These are phyloP conservation scores for Pythium folliculosum DNA, from an alignment of 352 stramenopile genomes.

Conservation along the genomic window DNA sequence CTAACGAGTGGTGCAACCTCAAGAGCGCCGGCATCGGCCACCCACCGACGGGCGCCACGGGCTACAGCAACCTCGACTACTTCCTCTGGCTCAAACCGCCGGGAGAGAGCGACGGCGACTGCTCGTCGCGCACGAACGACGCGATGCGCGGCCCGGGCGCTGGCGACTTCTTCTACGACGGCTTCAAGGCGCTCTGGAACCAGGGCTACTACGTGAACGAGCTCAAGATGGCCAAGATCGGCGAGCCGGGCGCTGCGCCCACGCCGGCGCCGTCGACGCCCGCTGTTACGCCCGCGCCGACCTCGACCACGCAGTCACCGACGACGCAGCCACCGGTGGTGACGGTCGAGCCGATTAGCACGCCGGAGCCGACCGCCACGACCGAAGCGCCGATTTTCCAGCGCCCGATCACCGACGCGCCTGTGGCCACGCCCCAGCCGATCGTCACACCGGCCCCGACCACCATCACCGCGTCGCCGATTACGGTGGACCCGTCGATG, in stretches of 20 bases:
- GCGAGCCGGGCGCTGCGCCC: background rate
- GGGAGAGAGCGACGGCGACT: conserved; percentile 67
- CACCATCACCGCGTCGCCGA: background rate
- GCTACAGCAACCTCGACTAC: conserved; percentile 55
- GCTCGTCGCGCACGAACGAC: conserved; percentile 40
- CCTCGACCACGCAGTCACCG: background rate
- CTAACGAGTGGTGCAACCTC: conserved; percentile 71
- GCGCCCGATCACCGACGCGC: background rate
- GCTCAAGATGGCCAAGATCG: conserved; percentile 15
- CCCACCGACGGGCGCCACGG: conserved; percentile 54
- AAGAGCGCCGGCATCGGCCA: conserved; percentile 53
- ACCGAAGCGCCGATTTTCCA: conserved; percentile 15
- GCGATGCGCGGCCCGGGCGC: conserved; percentile 39
- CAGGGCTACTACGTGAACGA: conserved; percentile 65
- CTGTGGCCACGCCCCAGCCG: too few relatives aligned
- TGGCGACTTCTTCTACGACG: conserved; percentile 56
- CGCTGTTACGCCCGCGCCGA: conserved; percentile 5
- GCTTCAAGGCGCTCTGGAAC: conserved; percentile 65
- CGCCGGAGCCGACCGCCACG: background rate
- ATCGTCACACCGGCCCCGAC: background rate
- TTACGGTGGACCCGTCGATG: background rate
- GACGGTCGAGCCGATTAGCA: background rate
- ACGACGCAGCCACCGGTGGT: background rate
- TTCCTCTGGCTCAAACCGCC: conserved; percentile 71
- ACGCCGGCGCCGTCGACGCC: conserved; percentile 10